A percentile compares a stretch with the other conserved stretches of the same genome.
phyloP scores from a whole-genome alignment of 345 rosid species.

The Geranium brycei region DNA sequence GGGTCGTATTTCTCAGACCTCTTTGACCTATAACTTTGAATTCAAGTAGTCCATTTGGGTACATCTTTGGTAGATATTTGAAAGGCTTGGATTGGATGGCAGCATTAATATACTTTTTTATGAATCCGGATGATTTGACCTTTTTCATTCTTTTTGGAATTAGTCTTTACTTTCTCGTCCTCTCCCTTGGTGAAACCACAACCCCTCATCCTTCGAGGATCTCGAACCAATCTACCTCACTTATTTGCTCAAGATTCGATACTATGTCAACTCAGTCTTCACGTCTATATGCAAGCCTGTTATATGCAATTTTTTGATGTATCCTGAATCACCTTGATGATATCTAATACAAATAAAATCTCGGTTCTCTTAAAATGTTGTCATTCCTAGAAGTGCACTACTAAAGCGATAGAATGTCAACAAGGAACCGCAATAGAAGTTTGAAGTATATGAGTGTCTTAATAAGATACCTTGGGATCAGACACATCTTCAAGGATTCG shows the following conservation, averaged over 20 bases:
- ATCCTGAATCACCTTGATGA: not conserved
- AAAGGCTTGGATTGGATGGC: not conserved
- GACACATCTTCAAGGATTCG: conserved; percentile 88
- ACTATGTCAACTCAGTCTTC: not conserved
- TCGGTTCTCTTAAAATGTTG: not conserved
- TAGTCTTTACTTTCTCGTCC: not conserved
- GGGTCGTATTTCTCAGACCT: not conserved
- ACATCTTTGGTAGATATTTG: not conserved
- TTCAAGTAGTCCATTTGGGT: not conserved
- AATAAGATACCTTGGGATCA: conserved; percentile 51
- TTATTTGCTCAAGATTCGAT: not conserved
- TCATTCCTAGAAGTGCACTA: not conserved
- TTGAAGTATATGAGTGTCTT: not conserved
- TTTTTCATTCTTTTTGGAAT: not conserved
- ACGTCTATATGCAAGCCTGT: not conserved
- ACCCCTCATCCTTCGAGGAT: not conserved
- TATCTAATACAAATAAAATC: too few relatives aligned
- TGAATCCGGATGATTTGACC: not conserved
- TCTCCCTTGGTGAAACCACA: not conserved
- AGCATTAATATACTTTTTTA: not conserved
- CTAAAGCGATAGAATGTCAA: not conserved
- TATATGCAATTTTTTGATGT: too few relatives aligned
- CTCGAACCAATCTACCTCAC: not conserved
- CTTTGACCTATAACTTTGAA: not conserved
- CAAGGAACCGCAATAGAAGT: not conserved